These are phyloP conservation scores for Cordyceps farinosa DNA, from an alignment of 2,329 filamentous ascomycete genomes.

Conservation along the genomic window DNA sequence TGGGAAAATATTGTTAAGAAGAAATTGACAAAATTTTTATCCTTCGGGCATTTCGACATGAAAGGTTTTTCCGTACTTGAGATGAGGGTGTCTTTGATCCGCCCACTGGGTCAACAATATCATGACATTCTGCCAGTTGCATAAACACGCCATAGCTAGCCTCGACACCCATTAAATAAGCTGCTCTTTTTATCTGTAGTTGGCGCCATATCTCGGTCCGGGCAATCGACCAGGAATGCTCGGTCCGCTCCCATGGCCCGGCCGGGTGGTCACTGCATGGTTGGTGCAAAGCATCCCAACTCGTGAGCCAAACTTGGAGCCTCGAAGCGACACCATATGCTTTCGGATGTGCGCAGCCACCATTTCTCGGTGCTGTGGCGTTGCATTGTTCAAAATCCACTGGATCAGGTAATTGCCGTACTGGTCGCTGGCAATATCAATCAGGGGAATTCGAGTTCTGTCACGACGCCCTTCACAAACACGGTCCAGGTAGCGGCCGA, in stretches of 20 bases:
- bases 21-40: slow-evolving; percentile 43
- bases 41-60: slow-evolving; percentile 35
- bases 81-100: slow-evolving; percentile 23
- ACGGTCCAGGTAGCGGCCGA: slow-evolving; percentile 86
- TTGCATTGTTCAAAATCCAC: slow-evolving; percentile 89
- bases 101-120: slow-evolving; percentile 15
- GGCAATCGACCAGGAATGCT: slow-evolving; percentile 57
- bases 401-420: slow-evolving; percentile 98
- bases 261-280: slow-evolving; percentile 81
- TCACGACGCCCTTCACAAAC: slow-evolving; percentile 89
- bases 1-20: slow-evolving; percentile 49
- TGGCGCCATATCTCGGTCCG: slow-evolving; percentile 54
- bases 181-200: slow-evolving; percentile 44
- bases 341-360: slow-evolving; percentile 94
- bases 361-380: slow-evolving; percentile 83
- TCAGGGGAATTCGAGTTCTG: slow-evolving; percentile 91
- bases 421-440: slow-evolving; percentile 97
- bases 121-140: slow-evolving; percentile 17
- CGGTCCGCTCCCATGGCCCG: slow-evolving; percentile 75
- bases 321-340: slow-evolving; percentile 98
- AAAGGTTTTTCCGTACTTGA: slow-evolving; percentile 27
- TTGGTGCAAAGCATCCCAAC: slow-evolving; percentile 99
- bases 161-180: slow-evolving; percentile 29
- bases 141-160: slow-evolving; percentile 13
- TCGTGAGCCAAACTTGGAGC: slow-evolving; percentile 96